Evolutionary conservation across 2,329 filamentous ascomycete species (phyloP), one percentile per base, ranked within the genome.

Genomic region (Alternaria ethzedia): DNA sequence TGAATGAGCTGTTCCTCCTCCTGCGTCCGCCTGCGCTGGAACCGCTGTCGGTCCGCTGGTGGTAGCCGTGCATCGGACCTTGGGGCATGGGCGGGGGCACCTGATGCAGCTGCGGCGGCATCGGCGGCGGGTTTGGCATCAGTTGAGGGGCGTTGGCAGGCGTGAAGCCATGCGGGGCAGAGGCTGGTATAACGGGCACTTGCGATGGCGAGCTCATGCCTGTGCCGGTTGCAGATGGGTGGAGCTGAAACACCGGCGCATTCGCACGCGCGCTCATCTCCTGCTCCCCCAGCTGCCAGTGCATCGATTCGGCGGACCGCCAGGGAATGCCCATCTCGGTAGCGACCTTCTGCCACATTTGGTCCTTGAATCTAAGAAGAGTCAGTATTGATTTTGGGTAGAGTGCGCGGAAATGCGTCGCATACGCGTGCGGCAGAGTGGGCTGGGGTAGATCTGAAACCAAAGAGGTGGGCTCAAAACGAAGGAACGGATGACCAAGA

Each of bases 271-370:
- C 88, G 51, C 94, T 94, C 93, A 99, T 98, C 73, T 98, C 96
- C 71, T 90, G 85, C 79, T 97, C 93, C 66, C 95, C 95, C 59
- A 99, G 86, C 76, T 97, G 92, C 95, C 96, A 99, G 81, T 98
- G 96, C 94, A 97, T 97, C 5, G 93, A 94, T 82, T 99, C 95
- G 51, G 93, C 95, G 17, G 96, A 94, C 75, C 96, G 88, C 95
- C 95, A 98, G 36, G 95, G 96, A 61, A 97, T 90, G 28, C 90
- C 90, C 90, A 99, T 95, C 81, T 98, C 95, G 79, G 96, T 93
- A 45, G 94, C 94, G 21, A 98, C 92, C 75, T 95, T 96, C 64
- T 92, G 90, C 95, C 95, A 99, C 93, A 98, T 98, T 77, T 98
- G 94, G 67, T 92, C 89, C 81, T 97, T 97, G 85, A 97, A 97